A percentile compares a stretch with the other conserved stretches of the same genome.
phyloP scores from a whole-genome alignment of 495 filamentous ascomycete genomes.

The Polyplosphaeria fusca region DNA sequence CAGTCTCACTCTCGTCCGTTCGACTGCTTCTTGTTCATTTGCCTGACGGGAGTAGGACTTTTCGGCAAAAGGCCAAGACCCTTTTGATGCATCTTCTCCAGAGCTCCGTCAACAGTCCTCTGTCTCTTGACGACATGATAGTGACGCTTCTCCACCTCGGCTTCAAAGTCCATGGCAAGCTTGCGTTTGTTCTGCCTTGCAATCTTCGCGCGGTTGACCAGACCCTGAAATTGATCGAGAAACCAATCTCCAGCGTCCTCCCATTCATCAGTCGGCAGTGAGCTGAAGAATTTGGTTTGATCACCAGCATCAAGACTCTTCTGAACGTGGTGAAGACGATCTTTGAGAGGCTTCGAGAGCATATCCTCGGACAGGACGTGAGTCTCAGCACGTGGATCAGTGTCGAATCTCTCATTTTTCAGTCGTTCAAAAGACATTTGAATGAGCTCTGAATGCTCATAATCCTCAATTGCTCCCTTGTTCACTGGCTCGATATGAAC shows the following conservation, averaged over 20 bases:
- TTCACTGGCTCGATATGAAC: not conserved
- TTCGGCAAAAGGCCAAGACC: slow-evolving; percentile 39
- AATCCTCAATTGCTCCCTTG: slow-evolving; percentile 43
- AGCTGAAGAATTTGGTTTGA: slow-evolving; percentile 61
- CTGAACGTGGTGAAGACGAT: slow-evolving; percentile 26
- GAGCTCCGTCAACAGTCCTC: slow-evolving; percentile 51
- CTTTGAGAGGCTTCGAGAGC: slow-evolving; percentile 28
- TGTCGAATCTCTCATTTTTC: slow-evolving; percentile 49
- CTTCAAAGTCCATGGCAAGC: slow-evolving; percentile 64
- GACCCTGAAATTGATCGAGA: slow-evolving; percentile 47
- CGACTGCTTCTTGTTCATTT: no score
- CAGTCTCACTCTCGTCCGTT: no score
- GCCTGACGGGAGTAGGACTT: no score
- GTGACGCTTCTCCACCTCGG: slow-evolving; percentile 57
- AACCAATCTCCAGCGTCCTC: slow-evolving; percentile 81
- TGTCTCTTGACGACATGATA: slow-evolving; percentile 53
- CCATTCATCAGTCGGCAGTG: slow-evolving; percentile 68
- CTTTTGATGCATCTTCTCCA: slow-evolving; percentile 55
- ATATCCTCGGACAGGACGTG: slow-evolving; percentile 20
- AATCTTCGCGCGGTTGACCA: slow-evolving; percentile 47
- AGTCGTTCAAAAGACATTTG: slow-evolving; percentile 54
- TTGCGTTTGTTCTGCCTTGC: slow-evolving; percentile 63
- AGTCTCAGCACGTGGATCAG: slow-evolving; percentile 1
- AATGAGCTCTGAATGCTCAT: slow-evolving; percentile 51
- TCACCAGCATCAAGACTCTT: slow-evolving; percentile 36